A percentile compares a stretch with the other conserved stretches of the same genome.
Evolutionary conservation across 805 yeast genomes (phyloP).

Genomic region (Ogataea wickerhamii): DNA sequence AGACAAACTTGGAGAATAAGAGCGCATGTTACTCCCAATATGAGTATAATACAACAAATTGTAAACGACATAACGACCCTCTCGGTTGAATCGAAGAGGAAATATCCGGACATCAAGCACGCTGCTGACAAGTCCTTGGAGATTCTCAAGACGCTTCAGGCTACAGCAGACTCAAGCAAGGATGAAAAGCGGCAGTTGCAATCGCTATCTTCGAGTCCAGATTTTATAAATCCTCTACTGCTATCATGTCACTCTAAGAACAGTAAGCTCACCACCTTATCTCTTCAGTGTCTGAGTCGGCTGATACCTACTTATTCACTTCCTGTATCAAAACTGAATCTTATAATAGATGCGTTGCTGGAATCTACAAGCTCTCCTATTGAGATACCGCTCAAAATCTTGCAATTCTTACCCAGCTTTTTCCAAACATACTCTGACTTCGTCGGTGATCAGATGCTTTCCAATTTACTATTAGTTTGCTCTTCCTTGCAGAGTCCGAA

Average conservation of each 20-base stretch:
- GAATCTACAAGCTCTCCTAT: constrained; percentile 73
- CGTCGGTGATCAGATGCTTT: constrained; percentile 53
- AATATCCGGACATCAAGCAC: constrained; percentile 63
- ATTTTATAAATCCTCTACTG: constrained; percentile 65
- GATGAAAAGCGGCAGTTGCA: constrained; percentile 16
- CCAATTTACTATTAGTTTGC: constrained; percentile 63
- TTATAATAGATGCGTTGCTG: constrained; percentile 60
- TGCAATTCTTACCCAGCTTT: constrained; percentile 77
- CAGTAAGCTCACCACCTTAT: constrained; percentile 65
- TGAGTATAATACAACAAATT: constrained; percentile 49
- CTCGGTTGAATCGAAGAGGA: constrained; percentile 66
- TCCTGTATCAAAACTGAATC: constrained; percentile 48
- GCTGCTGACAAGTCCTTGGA: constrained; percentile 51
- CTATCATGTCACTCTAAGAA: constrained; percentile 71
- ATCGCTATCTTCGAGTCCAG: constrained; percentile 41
- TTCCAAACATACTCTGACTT: constrained; percentile 58
- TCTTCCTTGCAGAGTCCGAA: constrained; percentile 65
- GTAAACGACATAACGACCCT: constrained; percentile 56
- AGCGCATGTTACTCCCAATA: no score
- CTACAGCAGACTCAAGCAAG: constrained; percentile 11
- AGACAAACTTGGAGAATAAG: no score
- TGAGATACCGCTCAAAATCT: constrained; percentile 80
- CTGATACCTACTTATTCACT: constrained; percentile 54
- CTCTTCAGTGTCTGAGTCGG: constrained; percentile 67
- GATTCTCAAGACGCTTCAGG: constrained; percentile 35